Percentiles rank a stretch among this genome's conserved stretches.
phyloP scores from a whole-genome alignment of 2,329 filamentous ascomycete species.

The Remersonia thermophila region DNA sequence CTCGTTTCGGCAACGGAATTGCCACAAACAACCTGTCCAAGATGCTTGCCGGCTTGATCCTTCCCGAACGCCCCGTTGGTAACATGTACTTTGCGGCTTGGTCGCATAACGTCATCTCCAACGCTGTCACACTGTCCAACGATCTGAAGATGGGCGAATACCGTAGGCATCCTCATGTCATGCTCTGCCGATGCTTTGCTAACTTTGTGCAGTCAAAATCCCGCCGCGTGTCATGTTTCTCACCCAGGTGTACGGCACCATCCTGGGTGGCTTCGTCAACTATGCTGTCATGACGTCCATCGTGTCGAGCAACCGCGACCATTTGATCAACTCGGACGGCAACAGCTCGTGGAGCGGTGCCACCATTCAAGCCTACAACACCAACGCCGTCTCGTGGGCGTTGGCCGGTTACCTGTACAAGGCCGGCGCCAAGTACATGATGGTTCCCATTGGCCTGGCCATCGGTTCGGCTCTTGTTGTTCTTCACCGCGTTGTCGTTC shows the following conservation, averaged over 20 bases:
- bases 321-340: conserved; percentile 34
- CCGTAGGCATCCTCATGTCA: conserved; percentile 23
- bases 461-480: conserved; percentile 34
- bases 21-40: conserved; percentile 47
- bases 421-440: conserved; percentile 27
- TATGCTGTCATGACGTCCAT: conserved; percentile 45
- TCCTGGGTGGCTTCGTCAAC: conserved; percentile 41
- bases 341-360: conserved; percentile 41
- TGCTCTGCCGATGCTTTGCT: conserved; percentile 11
- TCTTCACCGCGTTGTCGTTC: conserved; percentile 30
- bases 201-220: conserved; percentile 33
- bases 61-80: conserved; percentile 38
- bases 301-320: conserved; percentile 33
- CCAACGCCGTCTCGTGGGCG: conserved; percentile 36
- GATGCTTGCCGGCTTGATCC: conserved; percentile 39
- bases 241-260: conserved; percentile 42
- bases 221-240: conserved; percentile 42
- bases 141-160: conserved; percentile 50
- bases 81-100: conserved; percentile 49
- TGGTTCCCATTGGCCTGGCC: conserved; percentile 38
- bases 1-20: conserved; percentile 43
- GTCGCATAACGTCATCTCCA: conserved; percentile 44
- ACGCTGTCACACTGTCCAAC: conserved; percentile 36
- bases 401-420: conserved; percentile 42
- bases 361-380: conserved; percentile 36